phyloP scores from a whole-genome alignment of 179 eudicot species.

The Gypsophila paniculata region DNA sequence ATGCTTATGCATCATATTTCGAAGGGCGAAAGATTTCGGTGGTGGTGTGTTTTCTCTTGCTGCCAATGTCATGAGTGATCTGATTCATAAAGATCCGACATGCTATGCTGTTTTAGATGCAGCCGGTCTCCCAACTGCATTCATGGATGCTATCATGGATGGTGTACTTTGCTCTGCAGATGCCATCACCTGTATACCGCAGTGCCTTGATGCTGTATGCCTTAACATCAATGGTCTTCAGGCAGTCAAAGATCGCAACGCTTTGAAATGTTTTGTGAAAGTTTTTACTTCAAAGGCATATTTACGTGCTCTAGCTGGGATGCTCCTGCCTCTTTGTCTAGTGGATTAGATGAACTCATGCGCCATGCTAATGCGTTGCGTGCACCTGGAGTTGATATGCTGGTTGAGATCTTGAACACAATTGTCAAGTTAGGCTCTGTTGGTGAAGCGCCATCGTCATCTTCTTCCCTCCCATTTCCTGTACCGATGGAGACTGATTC shows the following conservation, averaged over 20 bases:
- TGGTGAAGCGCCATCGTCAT: slow-evolving; percentile 44
- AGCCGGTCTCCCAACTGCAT: slow-evolving; percentile 86
- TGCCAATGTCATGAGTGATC: slow-evolving; percentile 92
- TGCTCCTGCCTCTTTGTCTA: slow-evolving; percentile 78
- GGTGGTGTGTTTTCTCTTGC: slow-evolving; percentile 98
- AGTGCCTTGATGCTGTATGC: slow-evolving; percentile 95
- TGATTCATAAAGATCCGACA: slow-evolving; percentile 95
- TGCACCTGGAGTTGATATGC: slow-evolving; percentile 87
- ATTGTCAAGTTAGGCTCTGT: slow-evolving; percentile 68
- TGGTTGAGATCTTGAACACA: slow-evolving; percentile 74
- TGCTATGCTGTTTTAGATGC: slow-evolving; percentile 78
- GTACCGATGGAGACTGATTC: slow-evolving; percentile 91
- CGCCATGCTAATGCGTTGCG: slow-evolving; percentile 87
- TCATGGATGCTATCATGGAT: slow-evolving; percentile 82
- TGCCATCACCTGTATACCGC: slow-evolving; percentile 95
- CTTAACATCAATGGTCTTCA: slow-evolving; percentile 88
- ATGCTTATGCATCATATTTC: slow-evolving; percentile 76
- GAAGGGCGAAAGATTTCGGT: slow-evolving; percentile 93
- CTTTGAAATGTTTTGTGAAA: slow-evolving; percentile 91
- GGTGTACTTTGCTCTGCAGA: slow-evolving; percentile 91
- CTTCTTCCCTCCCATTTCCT: slow-evolving; percentile 43
- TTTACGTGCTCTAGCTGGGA: slow-evolving; percentile 86
- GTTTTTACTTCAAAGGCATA: slow-evolving; percentile 81
- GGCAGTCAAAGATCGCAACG: slow-evolving; percentile 85
- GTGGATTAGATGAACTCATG: slow-evolving; percentile 96